Conservation (phyloP, 2,329 filamentous ascomycete genomes). For the Niveomyces coronatus region DNA sequence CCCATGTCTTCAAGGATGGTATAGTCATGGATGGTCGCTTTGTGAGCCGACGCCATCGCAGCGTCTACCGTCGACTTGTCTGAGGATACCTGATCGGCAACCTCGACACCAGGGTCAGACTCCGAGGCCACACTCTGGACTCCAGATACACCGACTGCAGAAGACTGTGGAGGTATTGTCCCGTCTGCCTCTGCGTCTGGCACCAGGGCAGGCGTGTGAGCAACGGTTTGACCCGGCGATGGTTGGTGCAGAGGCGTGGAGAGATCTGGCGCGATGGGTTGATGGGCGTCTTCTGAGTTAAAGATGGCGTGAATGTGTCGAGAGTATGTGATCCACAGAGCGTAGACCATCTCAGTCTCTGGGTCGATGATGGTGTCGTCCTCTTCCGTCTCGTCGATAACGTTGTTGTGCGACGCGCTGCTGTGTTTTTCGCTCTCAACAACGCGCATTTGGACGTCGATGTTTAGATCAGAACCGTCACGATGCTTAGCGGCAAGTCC, state of each 20-base stretch:
- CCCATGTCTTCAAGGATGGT: conserved; percentile 96
- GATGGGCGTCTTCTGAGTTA: conserved; percentile 43
- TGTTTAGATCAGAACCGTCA: conserved; percentile 83
- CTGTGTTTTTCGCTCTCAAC: conserved; percentile 74
- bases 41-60: conserved; percentile 34
- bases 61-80: not conserved
- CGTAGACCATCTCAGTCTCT: conserved; percentile 75
- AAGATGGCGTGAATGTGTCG: conserved; percentile 75
- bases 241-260: conserved; percentile 69
- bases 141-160: conserved; percentile 39
- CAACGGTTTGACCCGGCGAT: conserved; percentile 59
- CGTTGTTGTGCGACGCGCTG: conserved; percentile 49
- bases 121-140: conserved; percentile 47
- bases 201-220: conserved; percentile 46
- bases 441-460: conserved; percentile 93
- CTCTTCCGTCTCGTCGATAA: conserved; percentile 52
- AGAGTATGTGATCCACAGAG: conserved; percentile 95
- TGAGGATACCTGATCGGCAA: too few species aligned
- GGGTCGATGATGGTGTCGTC: conserved; percentile 26
- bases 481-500: conserved; percentile 79
- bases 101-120: too few species aligned
- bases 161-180: conserved; percentile 28
- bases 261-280: conserved; percentile 39
- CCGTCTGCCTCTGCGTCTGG: conserved; percentile 40
- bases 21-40: conserved; percentile 85